Conservation (phyloP, 108 stramenopile genomes). For the Epithemia pelagica region DNA sequence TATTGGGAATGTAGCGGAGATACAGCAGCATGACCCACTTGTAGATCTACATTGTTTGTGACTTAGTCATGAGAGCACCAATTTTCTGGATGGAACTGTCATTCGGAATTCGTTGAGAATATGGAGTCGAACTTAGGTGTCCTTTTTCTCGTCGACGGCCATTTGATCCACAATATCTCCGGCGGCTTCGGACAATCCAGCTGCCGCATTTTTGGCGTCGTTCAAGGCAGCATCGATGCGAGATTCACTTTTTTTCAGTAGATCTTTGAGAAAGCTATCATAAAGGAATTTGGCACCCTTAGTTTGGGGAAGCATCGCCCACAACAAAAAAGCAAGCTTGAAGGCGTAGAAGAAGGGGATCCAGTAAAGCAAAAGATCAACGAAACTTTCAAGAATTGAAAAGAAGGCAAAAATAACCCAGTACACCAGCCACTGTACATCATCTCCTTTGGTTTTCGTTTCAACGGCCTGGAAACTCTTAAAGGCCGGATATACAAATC, state of each 20-base stretch:
- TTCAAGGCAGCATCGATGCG: conserved; percentile 77
- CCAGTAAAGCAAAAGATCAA: conserved; percentile 73
- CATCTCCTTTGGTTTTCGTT: conserved; percentile 53
- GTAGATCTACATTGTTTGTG: too few relatives aligned
- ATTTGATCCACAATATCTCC: neutral
- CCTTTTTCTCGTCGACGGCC: neutral
- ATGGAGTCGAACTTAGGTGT: neutral
- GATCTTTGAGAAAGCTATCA: conserved; percentile 79
- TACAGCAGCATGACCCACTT: too few relatives aligned
- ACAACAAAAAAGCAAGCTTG: conserved; percentile 85
- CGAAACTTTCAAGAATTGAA: conserved; percentile 78
- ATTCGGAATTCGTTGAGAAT: too few relatives aligned
- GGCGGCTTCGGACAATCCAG: neutral
- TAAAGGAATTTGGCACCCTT: conserved; percentile 87
- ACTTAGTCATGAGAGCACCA: too few relatives aligned
- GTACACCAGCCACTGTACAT: conserved; percentile 91
- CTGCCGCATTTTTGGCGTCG: conserved; percentile 43
- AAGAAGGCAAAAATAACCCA: conserved; percentile 91
- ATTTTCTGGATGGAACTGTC: too few relatives aligned
- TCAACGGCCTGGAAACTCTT: conserved; percentile 86
- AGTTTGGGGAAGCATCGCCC: conserved; percentile 83
- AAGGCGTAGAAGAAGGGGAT: conserved; percentile 89
- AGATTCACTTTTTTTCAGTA: conserved; percentile 75
- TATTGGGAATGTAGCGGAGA: too few relatives aligned
- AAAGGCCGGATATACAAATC: conserved; percentile 83